Percentiles rank a stretch among this genome's conserved stretches.
Conservation (phyloP, 2,329 filamentous ascomycete species). For the Xylariaceae sp. region DNA sequence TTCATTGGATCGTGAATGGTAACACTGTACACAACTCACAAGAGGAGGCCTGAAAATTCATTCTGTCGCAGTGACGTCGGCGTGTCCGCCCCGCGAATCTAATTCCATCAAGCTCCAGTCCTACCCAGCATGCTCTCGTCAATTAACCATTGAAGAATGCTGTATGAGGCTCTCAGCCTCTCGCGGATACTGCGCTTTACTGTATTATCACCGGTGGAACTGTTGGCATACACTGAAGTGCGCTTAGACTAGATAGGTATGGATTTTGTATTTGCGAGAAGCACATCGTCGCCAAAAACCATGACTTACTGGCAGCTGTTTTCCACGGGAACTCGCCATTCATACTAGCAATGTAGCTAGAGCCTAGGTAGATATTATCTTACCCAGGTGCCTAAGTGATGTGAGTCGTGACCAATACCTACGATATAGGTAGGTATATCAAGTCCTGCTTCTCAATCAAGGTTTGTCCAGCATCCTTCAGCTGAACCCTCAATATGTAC, state of each 20-base stretch:
- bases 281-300: neutral
- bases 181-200: no score
- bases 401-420: neutral
- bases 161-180: no score
- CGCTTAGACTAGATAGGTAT: neutral
- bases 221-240: no score
- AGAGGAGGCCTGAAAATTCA: neutral
- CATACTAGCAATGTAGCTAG: neutral
- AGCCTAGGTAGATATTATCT: no score
- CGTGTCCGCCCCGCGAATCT: conserved; percentile 22
- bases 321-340: neutral
- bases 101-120: conserved; percentile 1
- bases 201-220: no score
- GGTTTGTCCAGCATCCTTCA: neutral
- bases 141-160: no score
- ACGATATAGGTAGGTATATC: neutral
- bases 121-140: neutral
- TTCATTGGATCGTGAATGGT: no score
- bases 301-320: neutral
- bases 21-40: no score
- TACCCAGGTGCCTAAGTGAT: no score
- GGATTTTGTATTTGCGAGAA: neutral
- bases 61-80: conserved; percentile 29
- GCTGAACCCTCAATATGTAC: neutral
- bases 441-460: neutral